These are phyloP conservation scores for Helotiales sp. DNA, from an alignment of 2,329 filamentous ascomycete species.

Conservation along the genomic window DNA sequence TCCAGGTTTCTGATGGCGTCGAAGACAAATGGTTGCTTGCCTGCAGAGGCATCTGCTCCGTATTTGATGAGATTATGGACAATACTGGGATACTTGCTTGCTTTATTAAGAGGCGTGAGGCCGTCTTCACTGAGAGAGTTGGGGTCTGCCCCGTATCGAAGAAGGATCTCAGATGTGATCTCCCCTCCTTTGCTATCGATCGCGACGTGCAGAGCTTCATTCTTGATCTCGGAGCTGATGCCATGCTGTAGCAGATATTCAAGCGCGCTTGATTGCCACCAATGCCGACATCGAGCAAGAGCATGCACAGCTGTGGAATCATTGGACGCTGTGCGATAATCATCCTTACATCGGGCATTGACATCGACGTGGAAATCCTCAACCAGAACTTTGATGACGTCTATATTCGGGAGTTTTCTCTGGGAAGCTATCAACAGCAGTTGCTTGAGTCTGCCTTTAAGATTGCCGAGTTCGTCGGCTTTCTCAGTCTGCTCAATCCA, in stretches of 20 bases:
- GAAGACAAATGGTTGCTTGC: constrained; percentile 22
- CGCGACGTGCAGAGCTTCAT: constrained; percentile 20
- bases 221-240: constrained; percentile 9
- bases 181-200: background rate
- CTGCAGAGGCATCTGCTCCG: background rate
- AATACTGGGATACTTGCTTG: background rate
- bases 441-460: background rate
- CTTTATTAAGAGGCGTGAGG: background rate
- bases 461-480: background rate
- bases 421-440: constrained; percentile 32
- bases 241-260: constrained; percentile 10
- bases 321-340: background rate
- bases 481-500: constrained; percentile 4
- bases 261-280: constrained; percentile 16
- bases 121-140: constrained; percentile 7
- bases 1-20: constrained; percentile 13
- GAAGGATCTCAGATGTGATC: constrained; percentile 10
- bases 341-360: constrained; percentile 17
- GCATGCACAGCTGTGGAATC: constrained; percentile 13
- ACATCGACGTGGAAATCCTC: constrained; percentile 36
- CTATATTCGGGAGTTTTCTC: constrained; percentile 36
- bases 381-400: constrained; percentile 36
- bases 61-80: background rate
- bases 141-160: constrained; percentile 15
- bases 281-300: constrained; percentile 7